phyloP scores from a whole-genome alignment of 345 rosid genomes.

The Corchorus olitorius region DNA sequence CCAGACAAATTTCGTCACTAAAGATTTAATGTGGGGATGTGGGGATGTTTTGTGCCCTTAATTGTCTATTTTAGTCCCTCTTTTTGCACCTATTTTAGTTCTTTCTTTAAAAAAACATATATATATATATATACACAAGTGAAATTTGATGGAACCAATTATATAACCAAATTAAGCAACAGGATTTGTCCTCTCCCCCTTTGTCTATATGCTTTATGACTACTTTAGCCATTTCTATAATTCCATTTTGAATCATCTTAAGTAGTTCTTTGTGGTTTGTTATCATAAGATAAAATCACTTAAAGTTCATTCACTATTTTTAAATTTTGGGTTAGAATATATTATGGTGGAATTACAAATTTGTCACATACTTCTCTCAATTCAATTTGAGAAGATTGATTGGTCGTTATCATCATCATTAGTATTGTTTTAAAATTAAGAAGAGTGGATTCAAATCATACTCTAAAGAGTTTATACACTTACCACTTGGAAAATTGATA shows the following conservation, averaged over 20 bases:
- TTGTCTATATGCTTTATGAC: not conserved
- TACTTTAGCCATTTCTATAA: not conserved
- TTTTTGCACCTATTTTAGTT: too few species aligned
- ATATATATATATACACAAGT: not conserved
- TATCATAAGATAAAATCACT: not conserved
- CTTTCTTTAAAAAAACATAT: too few species aligned
- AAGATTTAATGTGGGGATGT: not conserved
- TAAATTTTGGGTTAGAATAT: not conserved
- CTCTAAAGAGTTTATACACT: too few species aligned
- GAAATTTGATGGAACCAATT: conserved; percentile 4
- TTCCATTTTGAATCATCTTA: not conserved
- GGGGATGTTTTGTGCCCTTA: not conserved
- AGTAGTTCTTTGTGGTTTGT: not conserved
- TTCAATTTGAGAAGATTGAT: too few species aligned
- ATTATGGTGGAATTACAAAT: too few species aligned
- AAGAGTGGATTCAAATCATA: too few species aligned
- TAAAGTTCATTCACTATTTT: not conserved
- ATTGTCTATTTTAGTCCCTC: not conserved
- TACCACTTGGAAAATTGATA: too few species aligned
- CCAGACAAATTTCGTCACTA: not conserved
- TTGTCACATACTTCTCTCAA: too few species aligned
- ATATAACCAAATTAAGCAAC: not conserved
- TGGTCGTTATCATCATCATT: too few species aligned
- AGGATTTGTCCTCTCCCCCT: not conserved
- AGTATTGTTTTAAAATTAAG: too few species aligned